Base-by-base conservation (phyloP, 164 flowering plant species). In the Chimonanthus salicifolius region DNA sequence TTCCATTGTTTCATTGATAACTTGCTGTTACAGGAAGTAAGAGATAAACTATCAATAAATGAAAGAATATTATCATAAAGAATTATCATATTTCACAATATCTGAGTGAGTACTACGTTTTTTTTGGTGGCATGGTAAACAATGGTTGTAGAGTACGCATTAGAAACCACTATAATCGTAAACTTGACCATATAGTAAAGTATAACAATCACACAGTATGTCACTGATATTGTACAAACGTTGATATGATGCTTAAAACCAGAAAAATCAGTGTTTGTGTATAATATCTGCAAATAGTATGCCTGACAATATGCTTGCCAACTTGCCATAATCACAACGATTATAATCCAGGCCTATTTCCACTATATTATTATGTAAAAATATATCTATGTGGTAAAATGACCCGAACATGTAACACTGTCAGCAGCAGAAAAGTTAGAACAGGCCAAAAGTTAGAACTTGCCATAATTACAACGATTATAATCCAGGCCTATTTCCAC, bases 1-100 rank as follows among this genome's bases (percentile, higher is more conserved):
- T 65, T 83, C 80, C 97, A 89, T 89, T 10, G 86, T 79, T 77
- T 86, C 93, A 74, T 90, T 47, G 18, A 92, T 67, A 15, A 80
- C 82, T 88, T 90, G 89, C 97, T 92, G 80, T 15, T 66, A 73
- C 10, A 73, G 10, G 58, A 83, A 77, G 8, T 33, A 74, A 68
- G 11, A 62, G 21, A 71, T 46, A 4, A n/a, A 58, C 4, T 46
- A 64, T 8, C 8, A 47, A 47, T 15, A 65, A 69, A 48, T 4
- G 54, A 44, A 16, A 66, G n/a, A 13, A 6, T n/a, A 33, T 0
- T 54, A 54, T 54, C n/a, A 54, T 54, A 54, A 13, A 54, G 60
- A 54, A 54, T 54, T 13, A 54, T 13, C n/a, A 3, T 6, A 6
- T 54, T 54, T 54, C 5, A 6, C 5, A 54, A 13, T n/a, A 54